phyloP scores from a whole-genome alignment of 1,284 basidiomycete species.

The Porogramme epimiltina region DNA sequence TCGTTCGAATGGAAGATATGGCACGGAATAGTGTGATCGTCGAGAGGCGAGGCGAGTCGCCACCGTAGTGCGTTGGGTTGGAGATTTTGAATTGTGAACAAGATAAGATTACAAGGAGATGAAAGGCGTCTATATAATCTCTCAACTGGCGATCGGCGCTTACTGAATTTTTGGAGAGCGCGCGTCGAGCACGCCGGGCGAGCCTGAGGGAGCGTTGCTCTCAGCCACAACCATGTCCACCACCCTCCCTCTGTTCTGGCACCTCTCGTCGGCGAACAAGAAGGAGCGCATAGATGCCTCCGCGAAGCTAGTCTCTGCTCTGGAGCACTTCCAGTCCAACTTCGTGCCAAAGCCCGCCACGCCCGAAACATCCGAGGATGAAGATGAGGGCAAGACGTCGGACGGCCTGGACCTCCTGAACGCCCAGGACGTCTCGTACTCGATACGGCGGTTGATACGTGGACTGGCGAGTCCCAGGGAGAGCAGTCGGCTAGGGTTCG shows the following conservation, averaged over 20 bases:
- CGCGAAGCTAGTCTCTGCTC: constrained; percentile 76
- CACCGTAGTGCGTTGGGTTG: too few relatives aligned
- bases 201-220: not conserved
- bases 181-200: not conserved
- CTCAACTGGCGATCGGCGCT: constrained; percentile 5
- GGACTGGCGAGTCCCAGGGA: constrained; percentile 92
- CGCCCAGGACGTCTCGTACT: constrained; percentile 88
- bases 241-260: constrained; percentile 92
- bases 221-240: constrained; percentile 59
- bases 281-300: constrained; percentile 86
- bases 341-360: constrained; percentile 46
- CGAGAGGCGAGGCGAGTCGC: too few relatives aligned
- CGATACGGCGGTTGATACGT: constrained; percentile 80
- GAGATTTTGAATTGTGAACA: too few relatives aligned
- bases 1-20: too few relatives aligned
- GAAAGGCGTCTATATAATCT: constrained; percentile 15
- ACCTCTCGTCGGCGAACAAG: constrained; percentile 83
- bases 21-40: too few relatives aligned
- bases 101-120: constrained; percentile 10
- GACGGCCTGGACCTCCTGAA: constrained; percentile 63
- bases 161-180: constrained; percentile 17
- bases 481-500: constrained; percentile 92
- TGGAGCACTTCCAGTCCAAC: constrained; percentile 81
- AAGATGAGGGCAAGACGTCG: constrained; percentile 37
- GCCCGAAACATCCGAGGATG: constrained; percentile 37